Evolutionary conservation across 2,329 filamentous ascomycete genomes (phyloP), one percentile per base, ranked within the genome.

Genomic region (Lecanicillium sp.): DNA sequence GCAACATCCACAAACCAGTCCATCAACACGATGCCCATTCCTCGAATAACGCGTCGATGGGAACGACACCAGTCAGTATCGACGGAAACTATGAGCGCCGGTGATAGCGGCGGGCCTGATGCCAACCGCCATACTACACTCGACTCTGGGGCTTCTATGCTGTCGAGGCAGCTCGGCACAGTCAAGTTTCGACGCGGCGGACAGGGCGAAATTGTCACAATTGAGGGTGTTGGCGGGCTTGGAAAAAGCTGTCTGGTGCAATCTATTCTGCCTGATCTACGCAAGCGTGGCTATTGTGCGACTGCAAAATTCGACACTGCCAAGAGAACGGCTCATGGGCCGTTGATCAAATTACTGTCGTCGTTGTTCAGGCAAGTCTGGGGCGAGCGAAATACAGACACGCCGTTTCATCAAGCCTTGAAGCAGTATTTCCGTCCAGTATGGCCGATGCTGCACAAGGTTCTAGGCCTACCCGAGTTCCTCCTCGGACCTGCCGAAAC

Each of bases 391-490:
- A 76, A 81, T 48, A 80, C 78, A 0, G 74, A 80, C 30, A 81
- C 78, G 1, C 62, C 68, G 3, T 80, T 83, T 40, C 78, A 82
- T 44, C 71, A 75, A 48, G 60, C 68, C 2, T 53, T 83, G 25
- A 79, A 76, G 55, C 68, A 78, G 37, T 79, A 78, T 44, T 69
- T 81, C 32, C 70, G 70, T 18, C 78, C 78, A 2, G 68, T 78
- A 12, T 83, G 78, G 78, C 74, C 75, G 7, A 72, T 73, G 61
- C 61, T 83, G 41, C 76, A 81, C 49, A 71, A 71, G 44, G 58
- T 76, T 3, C 64, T 83, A 5, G 75, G 73, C 3, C 64, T 83
- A 20, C 78, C 78, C 1, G 81, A 90, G 50, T 94, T 90, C 60
- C 62, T 82, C 6, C 64, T 82, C 15, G 75, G 74, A 4, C 58